phyloP scores from a whole-genome alignment of 2,329 filamentous ascomycete genomes.

The Ophiocordyceps camponoti-saundersi region DNA sequence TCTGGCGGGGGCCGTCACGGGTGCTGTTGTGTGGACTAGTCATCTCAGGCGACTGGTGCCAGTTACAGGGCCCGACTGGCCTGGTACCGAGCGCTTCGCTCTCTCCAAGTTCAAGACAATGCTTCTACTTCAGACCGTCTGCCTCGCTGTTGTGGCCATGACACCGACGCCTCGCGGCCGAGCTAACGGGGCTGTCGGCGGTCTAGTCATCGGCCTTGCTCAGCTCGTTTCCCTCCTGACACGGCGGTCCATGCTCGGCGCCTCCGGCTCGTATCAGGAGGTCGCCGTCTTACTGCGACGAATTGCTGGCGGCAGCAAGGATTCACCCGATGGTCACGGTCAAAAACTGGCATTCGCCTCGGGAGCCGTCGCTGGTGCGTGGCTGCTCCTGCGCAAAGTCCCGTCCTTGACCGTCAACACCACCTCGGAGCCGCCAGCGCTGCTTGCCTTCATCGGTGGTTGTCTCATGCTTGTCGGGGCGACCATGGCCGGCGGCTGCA shows the following conservation, averaged over 20 bases:
- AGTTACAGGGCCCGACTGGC: conserved; percentile 11
- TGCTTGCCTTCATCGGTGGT: conserved; percentile 33
- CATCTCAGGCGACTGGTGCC: conserved; percentile 19
- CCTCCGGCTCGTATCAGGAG: conserved; percentile 46
- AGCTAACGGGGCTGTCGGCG: conserved; percentile 32
- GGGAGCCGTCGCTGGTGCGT: conserved; percentile 31
- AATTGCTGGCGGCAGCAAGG: conserved; percentile 13
- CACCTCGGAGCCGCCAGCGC: conserved; percentile 15
- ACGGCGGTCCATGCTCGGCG: conserved; percentile 37
- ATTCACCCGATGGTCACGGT: conserved; percentile 14
- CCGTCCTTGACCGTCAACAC: conserved; percentile 13
- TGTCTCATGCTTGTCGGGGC: conserved; percentile 40
- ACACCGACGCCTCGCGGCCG: conserved; percentile 14
- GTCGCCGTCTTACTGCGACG: conserved; percentile 36
- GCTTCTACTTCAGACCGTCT: conserved; percentile 24
- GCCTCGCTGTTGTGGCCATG: conserved; percentile 21
- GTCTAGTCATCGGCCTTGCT: conserved; percentile 38
- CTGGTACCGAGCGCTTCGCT: conserved; percentile 23
- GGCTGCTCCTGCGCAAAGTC: conserved; percentile 14
- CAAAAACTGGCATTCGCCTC: conserved; percentile 32
- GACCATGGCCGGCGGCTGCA: conserved; percentile 47
- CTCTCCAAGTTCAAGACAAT: conserved; percentile 19
- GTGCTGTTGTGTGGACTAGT: conserved; percentile 35
- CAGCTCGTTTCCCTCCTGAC: conserved; percentile 39
- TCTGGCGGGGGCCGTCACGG: conserved; percentile 35